Evolutionary conservation across 805 yeast genomes (phyloP), one percentile per base, ranked within the genome.

Genomic region (Kuraishia molischiana): DNA sequence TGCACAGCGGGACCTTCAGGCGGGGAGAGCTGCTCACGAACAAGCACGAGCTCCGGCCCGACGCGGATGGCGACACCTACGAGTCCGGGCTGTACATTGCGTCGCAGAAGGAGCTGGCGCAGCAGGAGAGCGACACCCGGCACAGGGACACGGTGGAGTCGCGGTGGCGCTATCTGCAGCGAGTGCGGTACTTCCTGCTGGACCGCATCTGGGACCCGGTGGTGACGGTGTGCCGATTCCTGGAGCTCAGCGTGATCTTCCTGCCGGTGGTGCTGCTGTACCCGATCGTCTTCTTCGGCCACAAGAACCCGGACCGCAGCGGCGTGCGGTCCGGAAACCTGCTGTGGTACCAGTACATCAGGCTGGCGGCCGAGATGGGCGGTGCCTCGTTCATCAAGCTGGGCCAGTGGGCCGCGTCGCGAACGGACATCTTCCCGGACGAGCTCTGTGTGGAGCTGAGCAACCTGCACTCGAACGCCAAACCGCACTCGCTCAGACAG

Each of bases 361-460:
- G 85, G 35, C 57, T 71, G 53, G 62, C 81, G 1, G 74, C 92
- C 41, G 95, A 90, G 56, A 44, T 64, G 14, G 96, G 95, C 0
- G 98, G 98, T 1, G 95, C 97, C 3, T 81, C 95, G 3, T 92
- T 83, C 54, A 78, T 83, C 40, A 83, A 85, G 57, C 69, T 92
- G 40, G 98, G 97, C 3, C 99, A 92, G 62, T 92, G 99, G 99
- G 98, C 98, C 0, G 97, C 97, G 2, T 83, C 95, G 9, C 73
- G 99, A 57, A 85, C 95, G 0, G 99, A 92, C 59, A 81, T 92
- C 24, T 90, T 92, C 60, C 81, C 95, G 3, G 64, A 61, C 34
- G 84, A 72, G 30, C 60, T 90, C 57, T 90, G 97, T 55, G 72
- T 74, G 18, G 87, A 84, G 51, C 61, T 92, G 47, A 74, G 85